phyloP scores from a whole-genome alignment of 2,329 filamentous ascomycete genomes.

The Fusarium stilboides region DNA sequence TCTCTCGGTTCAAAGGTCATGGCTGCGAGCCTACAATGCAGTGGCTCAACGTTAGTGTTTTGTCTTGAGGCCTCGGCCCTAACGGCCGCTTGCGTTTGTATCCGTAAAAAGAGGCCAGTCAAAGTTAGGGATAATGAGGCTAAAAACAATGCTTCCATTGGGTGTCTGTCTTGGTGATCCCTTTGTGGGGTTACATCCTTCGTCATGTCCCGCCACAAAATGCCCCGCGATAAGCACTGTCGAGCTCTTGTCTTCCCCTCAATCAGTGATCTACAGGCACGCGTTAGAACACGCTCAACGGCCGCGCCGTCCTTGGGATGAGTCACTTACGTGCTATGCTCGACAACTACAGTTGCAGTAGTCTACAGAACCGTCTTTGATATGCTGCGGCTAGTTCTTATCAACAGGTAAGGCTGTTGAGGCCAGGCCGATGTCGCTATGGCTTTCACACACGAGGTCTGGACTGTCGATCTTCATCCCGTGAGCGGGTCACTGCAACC shows the following conservation, averaged over 20 bases:
- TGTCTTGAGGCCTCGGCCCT: slow-evolving; percentile 22
- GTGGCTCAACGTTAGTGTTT: slow-evolving; percentile 1
- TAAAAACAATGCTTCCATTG: slow-evolving; percentile 30
- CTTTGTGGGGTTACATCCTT: slow-evolving; percentile 32
- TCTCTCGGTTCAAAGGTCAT: slow-evolving; percentile 18
- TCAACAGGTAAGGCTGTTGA: slow-evolving; percentile 8
- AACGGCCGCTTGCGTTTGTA: slow-evolving; percentile 22
- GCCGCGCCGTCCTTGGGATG: slow-evolving; percentile 14
- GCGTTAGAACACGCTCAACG: slow-evolving; percentile 5
- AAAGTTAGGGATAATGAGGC: slow-evolving; percentile 8
- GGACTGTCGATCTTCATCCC: slow-evolving; percentile 43
- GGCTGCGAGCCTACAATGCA: not conserved
- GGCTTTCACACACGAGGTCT: slow-evolving; percentile 20
- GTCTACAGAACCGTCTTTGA: too few species aligned
- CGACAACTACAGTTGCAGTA: slow-evolving; percentile 4
- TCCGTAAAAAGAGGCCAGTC: slow-evolving; percentile 12
- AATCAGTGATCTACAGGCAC: slow-evolving; percentile 47
- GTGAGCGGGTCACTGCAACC: slow-evolving; percentile 30
- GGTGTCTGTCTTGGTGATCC: slow-evolving; percentile 9
- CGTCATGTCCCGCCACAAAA: slow-evolving; percentile 28
- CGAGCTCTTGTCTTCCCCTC: slow-evolving; percentile 33
- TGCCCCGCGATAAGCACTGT: slow-evolving; percentile 40
- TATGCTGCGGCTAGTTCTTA: not conserved
- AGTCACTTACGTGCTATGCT: slow-evolving; percentile 20
- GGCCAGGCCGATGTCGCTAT: slow-evolving; percentile 10